These are phyloP conservation scores for Pythium grandisporangium DNA, from an alignment of 352 stramenopile species.

Conservation along the genomic window DNA sequence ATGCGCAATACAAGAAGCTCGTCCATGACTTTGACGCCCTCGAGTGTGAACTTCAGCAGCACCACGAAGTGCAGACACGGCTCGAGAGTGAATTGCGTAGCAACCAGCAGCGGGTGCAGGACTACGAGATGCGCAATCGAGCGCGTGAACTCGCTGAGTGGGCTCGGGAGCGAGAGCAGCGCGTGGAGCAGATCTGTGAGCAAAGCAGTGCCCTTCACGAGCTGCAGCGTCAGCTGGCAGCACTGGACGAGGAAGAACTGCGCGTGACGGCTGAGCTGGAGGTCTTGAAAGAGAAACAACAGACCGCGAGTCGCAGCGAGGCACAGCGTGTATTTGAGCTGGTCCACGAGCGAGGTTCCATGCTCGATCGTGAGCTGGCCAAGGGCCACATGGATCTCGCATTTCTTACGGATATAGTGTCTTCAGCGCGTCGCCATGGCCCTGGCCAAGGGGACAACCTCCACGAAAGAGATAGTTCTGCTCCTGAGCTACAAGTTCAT, in stretches of 20 bases:
- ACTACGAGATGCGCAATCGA: slow-evolving; percentile 7
- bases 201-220: slow-evolving; percentile 12
- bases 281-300: slow-evolving; percentile 32
- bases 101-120: slow-evolving; percentile 3
- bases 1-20: slow-evolving; percentile 47
- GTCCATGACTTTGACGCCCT: slow-evolving; percentile 32
- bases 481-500: not conserved
- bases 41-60: slow-evolving; percentile 28
- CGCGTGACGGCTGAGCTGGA: slow-evolving; percentile 34
- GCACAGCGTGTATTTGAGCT: slow-evolving; percentile 27
- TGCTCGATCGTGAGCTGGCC: slow-evolving; percentile 34
- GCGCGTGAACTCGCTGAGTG: slow-evolving; percentile 20
- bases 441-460: not conserved
- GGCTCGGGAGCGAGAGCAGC: slow-evolving; percentile 23
- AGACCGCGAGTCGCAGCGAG: slow-evolving; percentile 23
- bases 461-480: not conserved
- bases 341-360: slow-evolving; percentile 26
- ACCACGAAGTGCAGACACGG: slow-evolving; percentile 13
- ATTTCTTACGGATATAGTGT: slow-evolving; percentile 31
- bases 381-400: slow-evolving; percentile 38
- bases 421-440: slow-evolving; percentile 1
- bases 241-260: slow-evolving; percentile 27
- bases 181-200: slow-evolving; percentile 23
- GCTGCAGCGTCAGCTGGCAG: slow-evolving; percentile 15
- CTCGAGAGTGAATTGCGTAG: slow-evolving; percentile 14